These are phyloP conservation scores for Rhizopogon hawkerae DNA, from an alignment of 1,284 basidiomycete genomes.

Conservation along the genomic window DNA sequence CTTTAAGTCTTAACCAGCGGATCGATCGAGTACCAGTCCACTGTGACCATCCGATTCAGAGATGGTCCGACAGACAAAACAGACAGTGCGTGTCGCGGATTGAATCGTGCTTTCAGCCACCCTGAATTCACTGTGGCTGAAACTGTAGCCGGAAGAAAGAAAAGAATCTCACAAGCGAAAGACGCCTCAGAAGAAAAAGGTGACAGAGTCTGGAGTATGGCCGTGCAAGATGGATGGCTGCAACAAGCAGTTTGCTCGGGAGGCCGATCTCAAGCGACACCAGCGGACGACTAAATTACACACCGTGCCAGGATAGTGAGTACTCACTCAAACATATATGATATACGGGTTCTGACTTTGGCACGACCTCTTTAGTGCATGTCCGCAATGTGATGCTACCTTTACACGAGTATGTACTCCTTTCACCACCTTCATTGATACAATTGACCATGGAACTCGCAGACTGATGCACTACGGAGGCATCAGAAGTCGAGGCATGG, in stretches of 20 bases:
- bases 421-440: constrained; percentile 3
- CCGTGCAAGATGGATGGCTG: constrained; percentile 71
- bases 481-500: constrained; percentile 59
- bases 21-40: constrained; percentile 1
- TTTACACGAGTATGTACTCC: constrained; percentile 57
- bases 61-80: constrained; percentile 28
- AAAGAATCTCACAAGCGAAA: constrained; percentile 41
- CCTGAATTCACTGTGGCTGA: constrained; percentile 5
- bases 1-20: constrained; percentile 1
- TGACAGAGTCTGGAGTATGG: constrained; percentile 49
- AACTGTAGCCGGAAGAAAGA: constrained; percentile 35
- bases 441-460: background rate
- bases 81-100: constrained; percentile 26
- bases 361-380: constrained; percentile 38
- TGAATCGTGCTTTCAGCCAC: constrained; percentile 17
- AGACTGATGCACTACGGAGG: constrained; percentile 54
- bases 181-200: constrained; percentile 38
- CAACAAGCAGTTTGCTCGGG: constrained; percentile 67
- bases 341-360: constrained; percentile 12
- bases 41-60: constrained; percentile 1
- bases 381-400: constrained; percentile 68
- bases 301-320: constrained; percentile 62
- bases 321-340: constrained; percentile 15
- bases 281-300: constrained; percentile 69
- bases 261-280: constrained; percentile 70